Conservation (phyloP, 768 basidiomycete genomes). For the Calocybe cyanea region DNA sequence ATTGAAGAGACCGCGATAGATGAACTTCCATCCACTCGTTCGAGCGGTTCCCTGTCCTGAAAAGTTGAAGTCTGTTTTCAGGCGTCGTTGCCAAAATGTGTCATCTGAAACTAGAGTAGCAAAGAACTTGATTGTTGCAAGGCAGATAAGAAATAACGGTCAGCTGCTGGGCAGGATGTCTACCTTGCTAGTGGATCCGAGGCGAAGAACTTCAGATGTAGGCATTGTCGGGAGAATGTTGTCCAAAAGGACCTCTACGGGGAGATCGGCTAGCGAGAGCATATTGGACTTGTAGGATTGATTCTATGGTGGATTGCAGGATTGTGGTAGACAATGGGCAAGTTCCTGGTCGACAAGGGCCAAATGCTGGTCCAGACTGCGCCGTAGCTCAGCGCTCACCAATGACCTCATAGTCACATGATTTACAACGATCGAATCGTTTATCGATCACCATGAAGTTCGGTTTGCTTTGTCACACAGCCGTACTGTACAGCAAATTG, state of each 20-base stretch:
- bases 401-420: too few relatives aligned
- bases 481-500: too few relatives aligned
- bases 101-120: constrained; percentile 62
- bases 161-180: neutral
- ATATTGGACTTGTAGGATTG: constrained; percentile 26
- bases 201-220: constrained; percentile 49
- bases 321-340: too few relatives aligned
- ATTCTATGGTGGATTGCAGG: too few relatives aligned
- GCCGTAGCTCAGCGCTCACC: too few relatives aligned
- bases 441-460: too few relatives aligned
- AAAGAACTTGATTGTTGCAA: constrained; percentile 41
- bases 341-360: too few relatives aligned
- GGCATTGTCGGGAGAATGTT: constrained; percentile 58
- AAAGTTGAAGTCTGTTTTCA: constrained; percentile 75
- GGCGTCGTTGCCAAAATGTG: constrained; percentile 72
- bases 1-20: constrained; percentile 67
- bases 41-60: constrained; percentile 68
- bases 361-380: too few relatives aligned
- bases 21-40: constrained; percentile 72
- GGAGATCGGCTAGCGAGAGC: constrained; percentile 48
- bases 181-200: constrained; percentile 61
- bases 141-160: neutral
- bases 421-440: too few relatives aligned
- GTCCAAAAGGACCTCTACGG: constrained; percentile 77
- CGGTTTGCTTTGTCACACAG: too few relatives aligned